phyloP scores from a whole-genome alignment of 441 rosid genomes.

The Melastoma candidum region DNA sequence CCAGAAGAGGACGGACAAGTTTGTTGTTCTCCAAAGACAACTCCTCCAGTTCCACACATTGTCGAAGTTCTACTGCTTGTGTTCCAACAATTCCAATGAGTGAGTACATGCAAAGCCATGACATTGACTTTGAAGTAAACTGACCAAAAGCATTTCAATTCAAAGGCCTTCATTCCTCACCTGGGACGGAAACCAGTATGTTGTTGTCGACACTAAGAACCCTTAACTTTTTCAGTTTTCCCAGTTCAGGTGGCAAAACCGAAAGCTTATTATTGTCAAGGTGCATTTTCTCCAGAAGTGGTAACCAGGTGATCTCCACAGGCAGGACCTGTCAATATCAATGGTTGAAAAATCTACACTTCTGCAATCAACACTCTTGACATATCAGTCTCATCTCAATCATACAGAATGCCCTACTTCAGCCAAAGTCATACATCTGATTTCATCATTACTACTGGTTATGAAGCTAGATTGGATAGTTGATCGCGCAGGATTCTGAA shows the following conservation, averaged over 20 bases:
- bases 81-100: conserved; percentile 22
- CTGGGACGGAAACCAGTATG: conserved; percentile 80
- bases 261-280: conserved; percentile 74
- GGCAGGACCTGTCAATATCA: conserved; percentile 54
- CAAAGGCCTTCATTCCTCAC: conserved; percentile 31
- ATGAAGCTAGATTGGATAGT: too few relatives aligned
- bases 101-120: conserved; percentile 5
- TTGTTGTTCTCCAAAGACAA: conserved; percentile 90
- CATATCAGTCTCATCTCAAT: too few relatives aligned
- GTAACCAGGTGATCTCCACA: conserved; percentile 65
- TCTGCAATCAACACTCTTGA: not conserved
- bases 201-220: conserved; percentile 75
- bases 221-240: conserved; percentile 59
- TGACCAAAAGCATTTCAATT: not conserved
- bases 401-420: not conserved
- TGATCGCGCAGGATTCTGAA: not conserved
- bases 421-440: not conserved
- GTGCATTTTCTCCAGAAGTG: conserved; percentile 76
- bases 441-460: too few relatives aligned
- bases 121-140: not conserved
- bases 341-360: conserved; percentile 1
- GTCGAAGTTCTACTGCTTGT: conserved; percentile 76
- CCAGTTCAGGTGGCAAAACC: conserved; percentile 81
- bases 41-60: conserved; percentile 68
- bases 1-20: conserved; percentile 93